A percentile compares a stretch with the other conserved stretches of the same genome.
phyloP scores from a whole-genome alignment of 305 asterid species.

The Fraxinus baroniana region DNA sequence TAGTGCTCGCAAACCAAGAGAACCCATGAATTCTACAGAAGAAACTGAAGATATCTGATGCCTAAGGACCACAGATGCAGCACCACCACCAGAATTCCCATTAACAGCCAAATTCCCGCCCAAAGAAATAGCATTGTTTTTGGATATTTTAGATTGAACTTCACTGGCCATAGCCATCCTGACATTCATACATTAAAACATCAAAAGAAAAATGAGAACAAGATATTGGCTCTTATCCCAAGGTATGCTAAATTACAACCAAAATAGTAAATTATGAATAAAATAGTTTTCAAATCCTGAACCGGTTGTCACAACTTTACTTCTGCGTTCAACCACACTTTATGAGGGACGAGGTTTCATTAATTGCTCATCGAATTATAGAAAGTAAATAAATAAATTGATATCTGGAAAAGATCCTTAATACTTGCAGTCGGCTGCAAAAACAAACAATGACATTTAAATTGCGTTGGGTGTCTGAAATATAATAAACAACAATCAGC shows the following conservation, averaged over 20 bases:
- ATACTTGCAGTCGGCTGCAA: constrained; percentile 2
- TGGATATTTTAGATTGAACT: constrained; percentile 77
- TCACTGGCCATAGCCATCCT: constrained; percentile 97
- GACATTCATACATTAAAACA: constrained; percentile 33
- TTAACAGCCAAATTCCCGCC: constrained; percentile 84
- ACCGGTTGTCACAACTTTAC: neutral
- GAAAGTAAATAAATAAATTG: neutral
- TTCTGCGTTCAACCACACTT: neutral
- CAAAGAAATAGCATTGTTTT: constrained; percentile 56
- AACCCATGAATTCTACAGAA: constrained; percentile 71
- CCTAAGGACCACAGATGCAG: constrained; percentile 66
- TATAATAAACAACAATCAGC: constrained; percentile 14
- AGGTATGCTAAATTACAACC: neutral
- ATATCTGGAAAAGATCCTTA: neutral
- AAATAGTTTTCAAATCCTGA: neutral
- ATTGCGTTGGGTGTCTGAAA: constrained; percentile 9
- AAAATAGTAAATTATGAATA: neutral
- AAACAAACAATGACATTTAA: constrained; percentile 2
- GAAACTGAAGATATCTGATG: constrained; percentile 79
- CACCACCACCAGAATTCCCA: constrained; percentile 73
- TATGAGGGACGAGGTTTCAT: neutral
- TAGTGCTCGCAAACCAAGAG: constrained; percentile 78
- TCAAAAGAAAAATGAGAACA: constrained; percentile 22
- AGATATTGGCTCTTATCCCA: neutral
- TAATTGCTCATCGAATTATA: neutral